These are phyloP conservation scores for Ceratocystis eucalypticola DNA, from an alignment of 2,329 filamentous ascomycete genomes.

Conservation along the genomic window DNA sequence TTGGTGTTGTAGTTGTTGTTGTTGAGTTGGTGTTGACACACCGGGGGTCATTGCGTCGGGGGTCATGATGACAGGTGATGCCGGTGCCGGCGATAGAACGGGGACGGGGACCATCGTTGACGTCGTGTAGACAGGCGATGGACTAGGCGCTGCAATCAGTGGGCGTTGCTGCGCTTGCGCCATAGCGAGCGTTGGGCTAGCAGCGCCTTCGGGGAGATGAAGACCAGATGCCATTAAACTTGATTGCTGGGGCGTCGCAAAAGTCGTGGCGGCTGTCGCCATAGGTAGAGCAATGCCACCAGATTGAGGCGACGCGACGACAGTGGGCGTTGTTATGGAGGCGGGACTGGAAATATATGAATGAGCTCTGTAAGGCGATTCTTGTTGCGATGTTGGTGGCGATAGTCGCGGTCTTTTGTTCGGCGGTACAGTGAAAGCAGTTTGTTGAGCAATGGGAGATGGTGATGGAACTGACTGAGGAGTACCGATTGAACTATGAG, in stretches of 20 bases:
- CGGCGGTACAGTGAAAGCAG: constrained; percentile 47
- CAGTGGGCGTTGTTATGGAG: constrained; percentile 28
- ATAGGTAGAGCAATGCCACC: constrained; percentile 9
- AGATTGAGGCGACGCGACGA: constrained; percentile 21
- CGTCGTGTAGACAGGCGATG: constrained; percentile 20
- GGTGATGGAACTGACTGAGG: constrained; percentile 50
- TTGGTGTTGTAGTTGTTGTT: constrained; percentile 13
- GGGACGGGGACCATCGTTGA: constrained; percentile 21
- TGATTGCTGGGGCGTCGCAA: constrained; percentile 14
- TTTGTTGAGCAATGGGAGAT: constrained; percentile 45
- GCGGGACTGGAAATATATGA: constrained; percentile 35
- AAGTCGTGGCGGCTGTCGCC: constrained; percentile 17
- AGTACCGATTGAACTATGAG: background rate
- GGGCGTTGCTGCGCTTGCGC: constrained; percentile 20
- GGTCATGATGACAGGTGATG: constrained; percentile 17
- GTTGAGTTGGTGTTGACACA: constrained; percentile 7
- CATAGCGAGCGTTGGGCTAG: constrained; percentile 19
- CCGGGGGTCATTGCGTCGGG: constrained; percentile 15
- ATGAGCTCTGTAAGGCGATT: constrained; percentile 44
- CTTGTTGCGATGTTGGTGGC: constrained; percentile 53
- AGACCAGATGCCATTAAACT: constrained; percentile 18
- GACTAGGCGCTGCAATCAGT: constrained; percentile 11
- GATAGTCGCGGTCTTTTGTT: constrained; percentile 61
- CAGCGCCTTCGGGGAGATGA: constrained; percentile 21
- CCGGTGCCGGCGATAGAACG: constrained; percentile 15